Conservation (phyloP, 495 filamentous ascomycete species). For the Penicillium bialowiezense region DNA sequence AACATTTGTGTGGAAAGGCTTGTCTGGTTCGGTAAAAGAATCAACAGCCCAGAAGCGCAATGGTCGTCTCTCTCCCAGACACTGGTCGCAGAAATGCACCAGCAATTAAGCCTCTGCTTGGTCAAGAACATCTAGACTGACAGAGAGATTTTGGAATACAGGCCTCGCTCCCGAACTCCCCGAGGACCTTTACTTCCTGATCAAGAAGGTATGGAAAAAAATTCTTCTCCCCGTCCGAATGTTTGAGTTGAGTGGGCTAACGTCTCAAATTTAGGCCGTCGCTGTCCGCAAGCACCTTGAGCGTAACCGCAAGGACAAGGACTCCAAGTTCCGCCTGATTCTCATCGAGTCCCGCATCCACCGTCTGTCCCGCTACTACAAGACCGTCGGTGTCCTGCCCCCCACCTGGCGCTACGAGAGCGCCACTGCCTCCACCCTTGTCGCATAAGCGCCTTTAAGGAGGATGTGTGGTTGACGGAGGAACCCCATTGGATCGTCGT, state of each 20-base stretch:
- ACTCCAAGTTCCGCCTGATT: constrained; percentile 99
- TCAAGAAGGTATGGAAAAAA: constrained; percentile 83
- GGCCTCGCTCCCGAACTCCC: constrained; percentile 97
- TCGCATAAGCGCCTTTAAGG: constrained; percentile 42
- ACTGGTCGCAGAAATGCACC: constrained; percentile 29
- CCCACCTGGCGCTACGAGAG: constrained; percentile 98
- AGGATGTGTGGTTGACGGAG: constrained; percentile 23
- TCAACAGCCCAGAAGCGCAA: constrained; percentile 9
- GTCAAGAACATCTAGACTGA: constrained; percentile 75
- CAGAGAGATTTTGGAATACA: constrained; percentile 81
- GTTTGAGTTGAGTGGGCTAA: constrained; percentile 4
- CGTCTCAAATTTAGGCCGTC: constrained; percentile 63
- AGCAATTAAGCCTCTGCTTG: constrained; percentile 82
- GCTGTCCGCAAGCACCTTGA: constrained; percentile 99
- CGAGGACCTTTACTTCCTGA: constrained; percentile 97
- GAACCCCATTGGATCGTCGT: constrained; percentile 11
- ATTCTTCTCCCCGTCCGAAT: neutral
- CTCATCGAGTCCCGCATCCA: constrained; percentile 99
- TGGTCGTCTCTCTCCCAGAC: constrained; percentile 12
- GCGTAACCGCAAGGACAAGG: constrained; percentile 99
- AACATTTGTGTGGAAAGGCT: constrained; percentile 13
- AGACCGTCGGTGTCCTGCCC: constrained; percentile 95
- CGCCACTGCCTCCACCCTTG: constrained; percentile 54
- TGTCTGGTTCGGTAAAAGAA: constrained; percentile 4
- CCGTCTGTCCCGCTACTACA: constrained; percentile 96